Evolutionary conservation across 2,329 filamentous ascomycete species (phyloP), one percentile per base, ranked within the genome.

Genomic region (Colletotrichum sp.): DNA sequence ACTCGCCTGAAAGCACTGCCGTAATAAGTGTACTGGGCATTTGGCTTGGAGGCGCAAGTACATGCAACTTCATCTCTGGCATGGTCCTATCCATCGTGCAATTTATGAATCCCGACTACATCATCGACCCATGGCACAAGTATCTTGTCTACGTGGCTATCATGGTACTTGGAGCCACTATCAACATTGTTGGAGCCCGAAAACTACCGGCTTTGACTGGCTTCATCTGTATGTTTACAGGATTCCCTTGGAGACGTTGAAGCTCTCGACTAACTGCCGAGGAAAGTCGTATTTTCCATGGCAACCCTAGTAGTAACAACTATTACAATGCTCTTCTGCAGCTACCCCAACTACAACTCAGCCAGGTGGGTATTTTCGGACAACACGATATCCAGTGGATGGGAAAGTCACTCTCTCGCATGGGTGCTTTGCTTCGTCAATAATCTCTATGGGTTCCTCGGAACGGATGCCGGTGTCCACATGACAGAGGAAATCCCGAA

Each of bases 51-150:
- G 18, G 60, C 18, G 60, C 60, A 16, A 64, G 30, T 81, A 79
- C n/a, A 6, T 81, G 80, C 78, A 30, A 70, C 72, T 77, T 39
- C 48, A 48, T 13, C 8, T 1, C 60, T 78, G 78, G 73, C 1
- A 80, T 79, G 16, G 79, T 7, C 81, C 81, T 13, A 77, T 81
- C 10, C 81, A 82, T 43, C 77, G 77, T 2, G 78, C 79, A 2
- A 52, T 64, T 64, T 13, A 64, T 64, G 24, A 14, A 26, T 16
- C 30, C 60, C 30, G 32, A 43, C 6, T 64, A 43, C 60, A n/a
- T 14, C 30, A 64, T 64, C 12, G 30, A 24, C 7, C 24, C 60
- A 64, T 64, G 16, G 32, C 60, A 64, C 4, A 64, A 64, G 60
- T 64, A 64, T 24, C 32, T 64, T 39, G 60, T 64, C 7, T 64